A percentile compares a stretch with the other conserved stretches of the same genome.
These are phyloP conservation scores for Fraxinus nigra DNA, from an alignment of 305 asterid species.

Conservation along the genomic window DNA sequence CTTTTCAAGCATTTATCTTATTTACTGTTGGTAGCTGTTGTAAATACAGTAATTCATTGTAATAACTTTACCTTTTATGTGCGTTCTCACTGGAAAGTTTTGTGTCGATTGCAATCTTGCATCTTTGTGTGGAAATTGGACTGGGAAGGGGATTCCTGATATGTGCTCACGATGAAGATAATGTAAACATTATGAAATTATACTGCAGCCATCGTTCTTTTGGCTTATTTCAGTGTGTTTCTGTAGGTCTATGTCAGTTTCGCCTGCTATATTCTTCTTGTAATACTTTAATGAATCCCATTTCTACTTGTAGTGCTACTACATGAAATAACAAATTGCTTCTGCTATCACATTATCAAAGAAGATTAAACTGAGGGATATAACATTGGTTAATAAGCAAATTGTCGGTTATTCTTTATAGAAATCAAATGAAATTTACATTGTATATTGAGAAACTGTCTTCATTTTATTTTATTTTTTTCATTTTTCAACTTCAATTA, in stretches of 20 bases:
- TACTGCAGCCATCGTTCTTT: neutral
- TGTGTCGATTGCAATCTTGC: neutral
- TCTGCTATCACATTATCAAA: neutral
- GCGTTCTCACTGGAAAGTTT: neutral
- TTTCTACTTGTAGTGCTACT: neutral
- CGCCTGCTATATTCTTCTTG: neutral
- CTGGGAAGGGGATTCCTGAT: neutral
- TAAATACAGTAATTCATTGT: neutral
- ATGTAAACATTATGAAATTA: neutral
- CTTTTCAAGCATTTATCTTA: neutral
- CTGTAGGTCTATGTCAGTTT: neutral
- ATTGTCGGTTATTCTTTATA: constrained; percentile 5
- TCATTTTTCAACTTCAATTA: constrained; percentile 24
- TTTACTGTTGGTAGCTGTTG: neutral
- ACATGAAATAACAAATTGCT: neutral
- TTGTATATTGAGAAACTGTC: neutral
- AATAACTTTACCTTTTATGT: neutral
- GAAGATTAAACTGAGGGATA: neutral
- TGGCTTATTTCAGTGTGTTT: neutral
- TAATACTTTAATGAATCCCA: neutral
- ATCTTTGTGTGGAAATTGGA: neutral
- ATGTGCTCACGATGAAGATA: neutral
- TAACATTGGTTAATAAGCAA: neutral
- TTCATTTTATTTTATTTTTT: neutral
- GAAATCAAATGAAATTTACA: neutral